These are phyloP conservation scores for Hypoxylon fuscum DNA, from an alignment of 495 filamentous ascomycete genomes.

Conservation along the genomic window DNA sequence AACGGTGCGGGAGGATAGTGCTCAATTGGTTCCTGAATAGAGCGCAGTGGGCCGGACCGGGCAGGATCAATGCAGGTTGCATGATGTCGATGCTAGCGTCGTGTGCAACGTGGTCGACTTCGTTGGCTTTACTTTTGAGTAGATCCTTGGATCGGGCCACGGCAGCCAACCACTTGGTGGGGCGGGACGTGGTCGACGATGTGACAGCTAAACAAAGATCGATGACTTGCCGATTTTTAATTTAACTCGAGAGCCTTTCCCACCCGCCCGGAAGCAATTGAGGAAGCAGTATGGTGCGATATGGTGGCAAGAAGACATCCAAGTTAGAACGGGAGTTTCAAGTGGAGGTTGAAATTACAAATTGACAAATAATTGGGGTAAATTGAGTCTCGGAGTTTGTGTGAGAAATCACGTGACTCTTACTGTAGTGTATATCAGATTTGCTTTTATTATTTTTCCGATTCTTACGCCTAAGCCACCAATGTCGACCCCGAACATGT, in stretches of 20 bases:
- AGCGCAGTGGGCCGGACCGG: constrained; percentile 34
- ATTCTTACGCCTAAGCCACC: neutral
- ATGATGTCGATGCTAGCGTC: constrained; percentile 44
- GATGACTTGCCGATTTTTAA: constrained; percentile 17
- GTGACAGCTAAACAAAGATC: constrained; percentile 20
- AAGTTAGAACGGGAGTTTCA: constrained; percentile 1
- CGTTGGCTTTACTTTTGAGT: constrained; percentile 48
- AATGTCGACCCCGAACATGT: neutral
- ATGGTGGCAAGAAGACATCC: neutral
- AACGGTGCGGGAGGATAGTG: constrained; percentile 25
- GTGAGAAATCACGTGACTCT: neutral
- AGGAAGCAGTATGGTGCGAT: constrained; percentile 3
- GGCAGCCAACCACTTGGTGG: constrained; percentile 34
- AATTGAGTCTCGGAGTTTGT: constrained; percentile 7
- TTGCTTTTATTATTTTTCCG: neutral
- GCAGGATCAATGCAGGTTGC: constrained; percentile 34
- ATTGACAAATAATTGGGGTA: constrained; percentile 30
- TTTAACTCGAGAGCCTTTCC: constrained; percentile 28
- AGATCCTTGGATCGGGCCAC: constrained; percentile 38
- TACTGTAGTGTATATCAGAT: neutral
- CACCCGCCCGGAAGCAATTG: constrained; percentile 21
- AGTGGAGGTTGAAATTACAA: neutral
- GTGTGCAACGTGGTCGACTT: constrained; percentile 57
- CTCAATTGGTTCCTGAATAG: constrained; percentile 34
- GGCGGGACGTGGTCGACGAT: constrained; percentile 32